Conservation (phyloP, 2,329 filamentous ascomycete genomes). For the Calonectria henricotiae region DNA sequence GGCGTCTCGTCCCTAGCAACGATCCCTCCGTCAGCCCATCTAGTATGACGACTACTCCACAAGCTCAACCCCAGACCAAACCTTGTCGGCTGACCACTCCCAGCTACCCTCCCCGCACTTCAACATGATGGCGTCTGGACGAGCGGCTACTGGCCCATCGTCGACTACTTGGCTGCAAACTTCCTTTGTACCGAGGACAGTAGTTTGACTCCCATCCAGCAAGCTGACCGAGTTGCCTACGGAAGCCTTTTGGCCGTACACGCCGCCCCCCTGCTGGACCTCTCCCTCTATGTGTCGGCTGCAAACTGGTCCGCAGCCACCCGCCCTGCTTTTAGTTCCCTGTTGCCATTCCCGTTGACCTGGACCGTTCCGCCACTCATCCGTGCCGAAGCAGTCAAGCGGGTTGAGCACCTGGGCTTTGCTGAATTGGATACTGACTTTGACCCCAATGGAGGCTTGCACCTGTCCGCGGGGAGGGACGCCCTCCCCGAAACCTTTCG, state of each 20-base stretch:
- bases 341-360: slow-evolving; percentile 89
- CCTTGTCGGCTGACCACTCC: slow-evolving; percentile 47
- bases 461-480: slow-evolving; percentile 58
- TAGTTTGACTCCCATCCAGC: slow-evolving; percentile 59
- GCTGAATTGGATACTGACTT: slow-evolving; percentile 77
- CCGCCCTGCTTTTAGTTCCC: slow-evolving; percentile 83
- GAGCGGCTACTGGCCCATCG: slow-evolving; percentile 75
- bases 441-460: slow-evolving; percentile 58
- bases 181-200: slow-evolving; percentile 59
- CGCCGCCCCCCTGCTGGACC: slow-evolving; percentile 84
- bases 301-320: slow-evolving; percentile 88
- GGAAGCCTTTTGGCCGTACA: slow-evolving; percentile 82
- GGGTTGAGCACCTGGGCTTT: slow-evolving; percentile 80
- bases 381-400: slow-evolving; percentile 78
- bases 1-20: slow-evolving; percentile 82
- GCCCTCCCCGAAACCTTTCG: slow-evolving; percentile 61
- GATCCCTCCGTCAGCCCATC: slow-evolving; percentile 81
- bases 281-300: slow-evolving; percentile 91
- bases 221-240: slow-evolving; percentile 69
- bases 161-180: slow-evolving; percentile 68
- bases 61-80: slow-evolving; percentile 36
- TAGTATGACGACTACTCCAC: slow-evolving; percentile 67
- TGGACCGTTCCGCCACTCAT: slow-evolving; percentile 87
- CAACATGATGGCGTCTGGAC: slow-evolving; percentile 69
- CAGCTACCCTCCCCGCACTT: slow-evolving; percentile 72